These are phyloP conservation scores for Saitozyma sp. DNA, from an alignment of 768 basidiomycete genomes.

Conservation along the genomic window DNA sequence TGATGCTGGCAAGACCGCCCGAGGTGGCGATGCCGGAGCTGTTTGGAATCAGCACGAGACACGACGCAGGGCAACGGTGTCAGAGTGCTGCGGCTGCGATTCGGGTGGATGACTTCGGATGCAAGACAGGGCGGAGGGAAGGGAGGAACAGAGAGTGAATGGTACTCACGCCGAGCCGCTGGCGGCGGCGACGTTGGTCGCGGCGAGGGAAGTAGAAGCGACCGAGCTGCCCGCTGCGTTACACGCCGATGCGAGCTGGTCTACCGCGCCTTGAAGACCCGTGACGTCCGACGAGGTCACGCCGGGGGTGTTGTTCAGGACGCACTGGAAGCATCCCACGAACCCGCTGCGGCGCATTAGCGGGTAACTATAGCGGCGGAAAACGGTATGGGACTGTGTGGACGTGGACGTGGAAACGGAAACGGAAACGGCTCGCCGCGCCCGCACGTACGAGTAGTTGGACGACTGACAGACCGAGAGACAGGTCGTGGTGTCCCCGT, in stretches of 20 bases:
- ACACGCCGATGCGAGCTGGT: slow-evolving; percentile 21
- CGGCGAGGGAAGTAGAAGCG: slow-evolving; percentile 2
- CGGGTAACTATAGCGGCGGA: neutral
- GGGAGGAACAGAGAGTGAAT: neutral
- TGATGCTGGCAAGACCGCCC: too few relatives aligned
- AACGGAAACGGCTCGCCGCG: neutral
- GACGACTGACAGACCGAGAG: slow-evolving; percentile 22
- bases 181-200: slow-evolving; percentile 1
- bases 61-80: neutral
- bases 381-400: neutral
- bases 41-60: too few relatives aligned
- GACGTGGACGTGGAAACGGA: slow-evolving; percentile 4
- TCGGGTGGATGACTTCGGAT: neutral
- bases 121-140: too few relatives aligned
- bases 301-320: slow-evolving; percentile 23
- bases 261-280: slow-evolving; percentile 13
- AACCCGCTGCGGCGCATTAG: slow-evolving; percentile 4
- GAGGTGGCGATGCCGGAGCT: too few relatives aligned
- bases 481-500: slow-evolving; percentile 20
- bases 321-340: slow-evolving; percentile 29
- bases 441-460: slow-evolving; percentile 9
- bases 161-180: neutral
- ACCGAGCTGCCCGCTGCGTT: slow-evolving; percentile 14
- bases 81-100: neutral
- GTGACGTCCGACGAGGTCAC: slow-evolving; percentile 12